Evolutionary conservation across 495 filamentous ascomycete species (phyloP).

Genomic region (Podospora tetraspora): DNA sequence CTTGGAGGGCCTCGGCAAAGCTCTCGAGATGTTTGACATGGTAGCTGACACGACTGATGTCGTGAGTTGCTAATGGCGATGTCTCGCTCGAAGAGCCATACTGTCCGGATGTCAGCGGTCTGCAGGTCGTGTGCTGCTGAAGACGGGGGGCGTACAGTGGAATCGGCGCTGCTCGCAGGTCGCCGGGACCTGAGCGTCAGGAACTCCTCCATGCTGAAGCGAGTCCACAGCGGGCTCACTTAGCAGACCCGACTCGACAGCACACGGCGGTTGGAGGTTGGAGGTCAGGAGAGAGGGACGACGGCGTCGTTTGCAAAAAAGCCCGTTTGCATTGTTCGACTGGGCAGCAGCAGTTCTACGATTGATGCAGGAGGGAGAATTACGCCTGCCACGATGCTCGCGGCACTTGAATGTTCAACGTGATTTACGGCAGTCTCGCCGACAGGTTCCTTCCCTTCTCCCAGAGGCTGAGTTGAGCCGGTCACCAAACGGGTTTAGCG

Average conservation of each 20-base stretch:
- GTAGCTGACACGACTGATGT: slow-evolving; percentile 48
- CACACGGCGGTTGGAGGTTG: not conserved
- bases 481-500: slow-evolving; percentile 32
- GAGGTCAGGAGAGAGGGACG: not conserved
- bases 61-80: slow-evolving; percentile 43
- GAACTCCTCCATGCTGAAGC: slow-evolving; percentile 32
- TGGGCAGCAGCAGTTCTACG: not conserved
- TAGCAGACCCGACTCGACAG: not conserved
- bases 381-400: not conserved
- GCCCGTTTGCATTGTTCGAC: not conserved
- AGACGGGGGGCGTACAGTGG: slow-evolving; percentile 38
- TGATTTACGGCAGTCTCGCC: not conserved
- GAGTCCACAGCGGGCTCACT: not conserved
- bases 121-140: not conserved
- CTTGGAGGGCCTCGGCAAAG: slow-evolving; percentile 45
- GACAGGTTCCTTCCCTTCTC: not conserved
- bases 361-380: slow-evolving; percentile 1
- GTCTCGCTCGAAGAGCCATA: slow-evolving; percentile 42
- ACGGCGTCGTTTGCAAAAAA: not conserved
- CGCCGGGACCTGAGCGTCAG: slow-evolving; percentile 42
- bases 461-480: slow-evolving; percentile 19
- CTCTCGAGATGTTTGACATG: slow-evolving; percentile 47
- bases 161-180: slow-evolving; percentile 41
- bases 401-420: not conserved
- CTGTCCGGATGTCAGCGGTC: slow-evolving; percentile 21